Evolutionary conservation across 2,329 filamentous ascomycete genomes (phyloP).

Genomic region (Pestalotiopsis sp.): DNA sequence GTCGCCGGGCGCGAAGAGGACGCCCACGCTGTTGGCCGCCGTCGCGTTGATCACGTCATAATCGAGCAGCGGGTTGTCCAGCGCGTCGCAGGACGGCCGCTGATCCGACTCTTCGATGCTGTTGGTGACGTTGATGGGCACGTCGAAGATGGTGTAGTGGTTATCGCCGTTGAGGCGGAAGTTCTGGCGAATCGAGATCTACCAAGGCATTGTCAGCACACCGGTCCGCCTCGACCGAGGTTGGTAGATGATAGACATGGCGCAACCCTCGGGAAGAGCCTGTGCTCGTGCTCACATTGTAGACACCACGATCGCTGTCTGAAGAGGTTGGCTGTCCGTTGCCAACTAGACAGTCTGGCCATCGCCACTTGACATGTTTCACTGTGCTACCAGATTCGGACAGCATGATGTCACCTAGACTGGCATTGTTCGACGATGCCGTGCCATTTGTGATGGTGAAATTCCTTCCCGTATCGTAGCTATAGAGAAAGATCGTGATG

Average conservation of each 20-base stretch:
- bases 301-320: slow-evolving; percentile 59
- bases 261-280: neutral
- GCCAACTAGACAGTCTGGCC: slow-evolving; percentile 70
- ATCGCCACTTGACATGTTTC: slow-evolving; percentile 74
- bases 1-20: slow-evolving; percentile 56
- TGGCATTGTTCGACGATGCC: slow-evolving; percentile 51
- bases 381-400: slow-evolving; percentile 70
- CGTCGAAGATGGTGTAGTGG: slow-evolving; percentile 71
- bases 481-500: slow-evolving; percentile 70
- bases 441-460: slow-evolving; percentile 71
- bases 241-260: neutral
- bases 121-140: slow-evolving; percentile 71
- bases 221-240: neutral
- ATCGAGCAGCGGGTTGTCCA: slow-evolving; percentile 55
- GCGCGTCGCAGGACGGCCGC: slow-evolving; percentile 50
- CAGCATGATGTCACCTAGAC: slow-evolving; percentile 63
- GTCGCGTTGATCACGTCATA: slow-evolving; percentile 47
- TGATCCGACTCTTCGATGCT: slow-evolving; percentile 49
- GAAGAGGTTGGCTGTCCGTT: slow-evolving; percentile 50
- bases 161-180: slow-evolving; percentile 67
- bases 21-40: slow-evolving; percentile 45
- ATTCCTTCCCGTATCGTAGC: slow-evolving; percentile 64
- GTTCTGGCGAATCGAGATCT: slow-evolving; percentile 73
- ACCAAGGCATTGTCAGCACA: neutral
- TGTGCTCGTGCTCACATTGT: slow-evolving; percentile 55